A percentile compares a stretch with the other conserved stretches of the same genome.
Evolutionary conservation across 441 rosid species (phyloP).

Genomic region (Melastoma candidum): DNA sequence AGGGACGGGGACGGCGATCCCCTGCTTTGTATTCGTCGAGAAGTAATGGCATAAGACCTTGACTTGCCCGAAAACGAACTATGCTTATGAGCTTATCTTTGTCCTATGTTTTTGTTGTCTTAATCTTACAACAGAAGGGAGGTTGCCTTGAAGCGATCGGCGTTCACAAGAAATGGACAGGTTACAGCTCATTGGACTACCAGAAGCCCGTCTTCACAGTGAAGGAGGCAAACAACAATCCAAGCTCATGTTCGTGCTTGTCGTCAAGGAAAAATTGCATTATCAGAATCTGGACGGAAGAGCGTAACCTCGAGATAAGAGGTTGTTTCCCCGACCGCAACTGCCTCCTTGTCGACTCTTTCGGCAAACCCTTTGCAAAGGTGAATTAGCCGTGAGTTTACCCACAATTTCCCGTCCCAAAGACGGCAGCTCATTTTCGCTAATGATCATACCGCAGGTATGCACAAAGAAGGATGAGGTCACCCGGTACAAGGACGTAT

Average conservation of each 20-base stretch:
- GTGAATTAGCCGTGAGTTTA: constrained; percentile 13
- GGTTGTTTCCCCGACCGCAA: constrained; percentile 64
- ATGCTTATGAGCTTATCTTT: neutral
- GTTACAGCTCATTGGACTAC: constrained; percentile 44
- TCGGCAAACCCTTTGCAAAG: constrained; percentile 45
- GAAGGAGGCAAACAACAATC: constrained; percentile 43
- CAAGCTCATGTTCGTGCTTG: constrained; percentile 16
- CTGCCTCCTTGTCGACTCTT: constrained; percentile 45
- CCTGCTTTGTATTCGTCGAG: constrained; percentile 2
- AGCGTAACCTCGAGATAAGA: constrained; percentile 6
- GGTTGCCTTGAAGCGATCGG: constrained; percentile 66
- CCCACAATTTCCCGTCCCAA: too few species aligned
- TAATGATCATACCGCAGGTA: constrained; percentile 21
- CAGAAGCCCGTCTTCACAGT: constrained; percentile 29
- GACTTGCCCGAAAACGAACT: neutral
- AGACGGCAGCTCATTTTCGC: too few species aligned
- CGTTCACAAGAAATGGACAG: constrained; percentile 61
- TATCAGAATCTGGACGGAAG: constrained; percentile 42
- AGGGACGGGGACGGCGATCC: neutral
- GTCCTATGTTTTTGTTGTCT: neutral
- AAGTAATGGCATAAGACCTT: constrained; percentile 12
- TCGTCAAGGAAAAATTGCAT: constrained; percentile 18
- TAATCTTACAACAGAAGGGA: constrained; percentile 23
- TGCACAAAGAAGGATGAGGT: constrained; percentile 39
- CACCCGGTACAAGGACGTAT: constrained; percentile 51